These are phyloP conservation scores for Mucor mucedo DNA, from an alignment of 371 early-diverging fungal species.

Conservation along the genomic window DNA sequence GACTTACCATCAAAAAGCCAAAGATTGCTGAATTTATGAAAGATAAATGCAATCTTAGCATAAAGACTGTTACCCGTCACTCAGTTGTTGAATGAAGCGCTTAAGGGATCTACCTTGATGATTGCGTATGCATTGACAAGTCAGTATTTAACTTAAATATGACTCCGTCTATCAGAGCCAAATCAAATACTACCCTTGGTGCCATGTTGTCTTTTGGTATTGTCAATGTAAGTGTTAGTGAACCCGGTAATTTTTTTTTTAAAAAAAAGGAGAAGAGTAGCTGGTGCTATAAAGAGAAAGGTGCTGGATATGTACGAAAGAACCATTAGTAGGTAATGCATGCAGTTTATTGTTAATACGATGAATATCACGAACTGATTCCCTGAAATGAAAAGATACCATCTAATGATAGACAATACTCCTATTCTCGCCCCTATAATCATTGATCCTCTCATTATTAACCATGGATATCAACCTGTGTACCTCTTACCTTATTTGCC, in stretches of 20 bases:
- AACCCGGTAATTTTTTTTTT: slow-evolving; percentile 4
- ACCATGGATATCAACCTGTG: slow-evolving; percentile 5
- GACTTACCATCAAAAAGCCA: slow-evolving; percentile 8
- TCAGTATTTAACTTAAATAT: slow-evolving; percentile 1
- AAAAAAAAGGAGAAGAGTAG: slow-evolving; percentile 12
- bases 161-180: slow-evolving; percentile 12
- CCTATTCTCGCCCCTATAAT: slow-evolving; percentile 7
- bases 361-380: too few relatives aligned
- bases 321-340: slow-evolving; percentile 10
- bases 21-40: slow-evolving; percentile 16
- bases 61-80: slow-evolving; percentile 9
- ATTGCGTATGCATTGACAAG: neutral
- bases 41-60: slow-evolving; percentile 11
- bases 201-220: slow-evolving; percentile 10
- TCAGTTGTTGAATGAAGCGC: slow-evolving; percentile 1
- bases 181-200: slow-evolving; percentile 13
- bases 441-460: slow-evolving; percentile 6
- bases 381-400: slow-evolving; percentile 20
- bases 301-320: slow-evolving; percentile 10
- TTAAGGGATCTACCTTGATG: slow-evolving; percentile 1
- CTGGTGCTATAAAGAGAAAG: slow-evolving; percentile 12
- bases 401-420: slow-evolving; percentile 20
- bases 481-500: slow-evolving; percentile 2
- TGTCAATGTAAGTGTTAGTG: slow-evolving; percentile 7
- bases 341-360: slow-evolving; percentile 22